A percentile compares a stretch with the other conserved stretches of the same genome.
phyloP scores from a whole-genome alignment of 352 stramenopile species.

The Pythium phragmitis region DNA sequence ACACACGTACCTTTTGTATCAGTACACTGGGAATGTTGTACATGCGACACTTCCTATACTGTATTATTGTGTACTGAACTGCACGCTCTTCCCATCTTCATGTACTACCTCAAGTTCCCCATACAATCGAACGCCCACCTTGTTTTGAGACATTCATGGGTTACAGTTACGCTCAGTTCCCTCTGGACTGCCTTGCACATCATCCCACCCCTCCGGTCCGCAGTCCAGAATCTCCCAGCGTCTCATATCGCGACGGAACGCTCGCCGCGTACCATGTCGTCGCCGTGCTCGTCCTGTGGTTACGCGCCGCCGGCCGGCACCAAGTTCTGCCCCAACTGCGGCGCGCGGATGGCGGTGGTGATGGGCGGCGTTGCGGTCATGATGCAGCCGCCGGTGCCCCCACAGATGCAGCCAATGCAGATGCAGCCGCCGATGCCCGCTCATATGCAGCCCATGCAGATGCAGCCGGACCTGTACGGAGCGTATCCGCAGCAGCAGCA shows the following conservation, averaged over 20 bases:
- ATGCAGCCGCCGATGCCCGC: background rate
- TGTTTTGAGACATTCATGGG: constrained; percentile 12
- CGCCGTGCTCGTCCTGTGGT: constrained; percentile 48
- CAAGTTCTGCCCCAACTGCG: constrained; percentile 60
- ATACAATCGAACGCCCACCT: background rate
- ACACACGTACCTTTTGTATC: background rate
- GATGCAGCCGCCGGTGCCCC: background rate
- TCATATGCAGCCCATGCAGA: background rate
- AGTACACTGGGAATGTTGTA: background rate
- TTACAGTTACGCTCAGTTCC: background rate
- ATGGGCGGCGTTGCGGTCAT: constrained; percentile 9
- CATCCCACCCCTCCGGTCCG: background rate
- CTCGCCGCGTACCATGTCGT: constrained; percentile 16
- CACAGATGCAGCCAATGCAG: background rate
- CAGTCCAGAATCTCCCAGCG: background rate
- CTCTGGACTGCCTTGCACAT: constrained; percentile 15
- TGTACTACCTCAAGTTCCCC: background rate
- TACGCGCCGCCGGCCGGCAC: constrained; percentile 25
- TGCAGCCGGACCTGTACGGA: background rate
- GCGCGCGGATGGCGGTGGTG: constrained; percentile 28
- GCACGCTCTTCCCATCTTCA: background rate
- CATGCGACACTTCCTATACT: background rate
- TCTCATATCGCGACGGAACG: no score
- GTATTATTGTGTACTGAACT: no score
- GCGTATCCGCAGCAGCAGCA: constrained; percentile 1